Evolutionary conservation across 192 early-diverging fungal species (phyloP), one percentile per base, ranked within the genome.

Genomic region (Coemansia sp.): DNA sequence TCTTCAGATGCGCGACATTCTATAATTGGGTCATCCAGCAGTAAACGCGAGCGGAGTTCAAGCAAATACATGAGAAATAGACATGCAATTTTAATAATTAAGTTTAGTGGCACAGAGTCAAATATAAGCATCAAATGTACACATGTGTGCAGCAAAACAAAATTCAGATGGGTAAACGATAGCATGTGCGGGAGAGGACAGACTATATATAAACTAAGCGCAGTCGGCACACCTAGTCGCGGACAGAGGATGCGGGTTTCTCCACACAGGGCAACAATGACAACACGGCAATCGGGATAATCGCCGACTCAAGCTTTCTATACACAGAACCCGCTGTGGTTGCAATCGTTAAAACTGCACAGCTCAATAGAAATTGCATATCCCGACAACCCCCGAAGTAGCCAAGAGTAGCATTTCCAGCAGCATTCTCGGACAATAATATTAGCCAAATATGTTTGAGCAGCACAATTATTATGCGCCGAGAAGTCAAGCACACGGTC

Each of bases 1-100:
- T 78, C 75, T 26, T 73, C 75, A 14, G 75, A 78, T 1, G 66
- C 61, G 9, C 70, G 69, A 26, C 75, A 72, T 65, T 78, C 75
- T 68, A 69, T 49, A 55, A 78, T 57, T 1, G 75, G 62, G n/a
- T 59, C 54, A 32, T 73, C 75, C 39, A 71, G 32, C 3, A 59
- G 19, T 5, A 49, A 59, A 38, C 56, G 45, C 38, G 57, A 37
- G 49, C 27, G 64, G 10, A 62, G 54, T 1, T 56, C 27, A 5
- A 77, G 61, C 24, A 61, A 32, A 71, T 62, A 71, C 61, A 60
- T 77, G 10, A 45, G 35, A 16, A 32, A 32, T n/a, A 56, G n/a
- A 56, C 8, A 37, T 37, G 37, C 4, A 56, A 56, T 37, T 54
- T 38, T 56, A 49, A 20, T 9, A 49, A 19, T 20, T 6, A 2